A percentile compares a stretch with the other conserved stretches of the same genome.
Evolutionary conservation across 495 filamentous ascomycete species (phyloP).

Genomic region (Penicillium salamii): DNA sequence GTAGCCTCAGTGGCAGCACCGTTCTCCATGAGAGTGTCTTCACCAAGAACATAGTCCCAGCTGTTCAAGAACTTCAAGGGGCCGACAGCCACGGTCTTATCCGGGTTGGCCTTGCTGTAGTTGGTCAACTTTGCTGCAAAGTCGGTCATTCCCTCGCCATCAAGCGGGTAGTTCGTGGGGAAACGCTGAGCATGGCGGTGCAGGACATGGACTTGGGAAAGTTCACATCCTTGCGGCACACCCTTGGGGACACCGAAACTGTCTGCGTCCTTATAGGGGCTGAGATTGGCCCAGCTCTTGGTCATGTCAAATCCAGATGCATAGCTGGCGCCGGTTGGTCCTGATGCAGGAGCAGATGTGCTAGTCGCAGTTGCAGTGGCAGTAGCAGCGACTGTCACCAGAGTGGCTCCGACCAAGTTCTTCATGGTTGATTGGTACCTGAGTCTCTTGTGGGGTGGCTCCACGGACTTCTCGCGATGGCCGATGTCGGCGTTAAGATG

Average conservation of each 20-base stretch:
- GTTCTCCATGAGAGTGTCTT: slow-evolving; percentile 41
- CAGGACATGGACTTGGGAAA: slow-evolving; percentile 49
- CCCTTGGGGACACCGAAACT: slow-evolving; percentile 45
- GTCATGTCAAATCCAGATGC: slow-evolving; percentile 35
- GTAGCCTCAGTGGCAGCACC: slow-evolving; percentile 51
- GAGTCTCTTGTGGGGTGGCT: neutral
- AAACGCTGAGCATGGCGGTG: slow-evolving; percentile 54
- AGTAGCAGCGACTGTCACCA: slow-evolving; percentile 7
- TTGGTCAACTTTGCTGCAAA: slow-evolving; percentile 48
- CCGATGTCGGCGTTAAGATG: neutral
- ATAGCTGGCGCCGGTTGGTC: slow-evolving; percentile 27
- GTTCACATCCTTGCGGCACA: slow-evolving; percentile 48
- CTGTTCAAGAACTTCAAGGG: slow-evolving; percentile 49
- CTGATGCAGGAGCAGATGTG: slow-evolving; percentile 12
- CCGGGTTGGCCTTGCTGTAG: slow-evolving; percentile 33
- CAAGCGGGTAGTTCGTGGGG: slow-evolving; percentile 36
- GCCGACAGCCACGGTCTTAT: slow-evolving; percentile 34
- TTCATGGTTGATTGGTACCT: slow-evolving; percentile 10
- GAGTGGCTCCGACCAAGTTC: slow-evolving; percentile 1
- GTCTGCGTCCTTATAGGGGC: slow-evolving; percentile 43
- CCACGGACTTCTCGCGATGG: neutral
- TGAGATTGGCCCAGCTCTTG: slow-evolving; percentile 45
- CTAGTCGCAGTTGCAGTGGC: slow-evolving; percentile 8
- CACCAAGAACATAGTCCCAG: slow-evolving; percentile 45
- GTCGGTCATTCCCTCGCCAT: slow-evolving; percentile 43